Evolutionary conservation across 805 yeast genomes (phyloP).

Genomic region (Cyberlindnera xylosilytica): DNA sequence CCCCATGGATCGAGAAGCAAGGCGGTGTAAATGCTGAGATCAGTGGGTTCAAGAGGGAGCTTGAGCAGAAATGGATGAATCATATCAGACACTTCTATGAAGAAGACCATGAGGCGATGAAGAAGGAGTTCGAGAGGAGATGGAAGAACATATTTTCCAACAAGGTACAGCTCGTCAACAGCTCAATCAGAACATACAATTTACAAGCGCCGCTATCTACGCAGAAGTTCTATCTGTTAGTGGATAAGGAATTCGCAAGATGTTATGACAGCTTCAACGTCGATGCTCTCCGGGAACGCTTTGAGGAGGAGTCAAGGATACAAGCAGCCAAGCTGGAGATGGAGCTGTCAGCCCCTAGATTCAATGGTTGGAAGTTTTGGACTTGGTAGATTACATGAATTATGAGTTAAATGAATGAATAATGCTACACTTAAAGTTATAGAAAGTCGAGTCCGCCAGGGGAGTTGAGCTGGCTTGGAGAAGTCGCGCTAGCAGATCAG

Average conservation of each 20-base stretch:
- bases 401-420: no score
- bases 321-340: neutral
- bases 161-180: conserved; percentile 42
- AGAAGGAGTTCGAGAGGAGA: conserved; percentile 16
- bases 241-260: conserved; percentile 41
- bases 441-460: no score
- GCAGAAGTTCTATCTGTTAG: conserved; percentile 48
- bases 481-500: no score
- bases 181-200: conserved; percentile 53
- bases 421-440: no score
- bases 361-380: conserved; percentile 2
- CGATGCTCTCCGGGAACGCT: neutral
- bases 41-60: conserved; percentile 40
- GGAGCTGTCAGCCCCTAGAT: no score
- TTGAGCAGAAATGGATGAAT: conserved; percentile 40
- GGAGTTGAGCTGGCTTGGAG: no score
- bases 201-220: conserved; percentile 62
- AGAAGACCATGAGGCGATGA: conserved; percentile 13
- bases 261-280: conserved; percentile 35
- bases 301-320: neutral
- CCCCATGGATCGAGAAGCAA: conserved; percentile 90
- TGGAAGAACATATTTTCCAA: conserved; percentile 25
- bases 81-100: conserved; percentile 14
- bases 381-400: neutral
- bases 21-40: conserved; percentile 50